A percentile compares a stretch with the other conserved stretches of the same genome.
These are phyloP conservation scores for Calonectria naviculata DNA, from an alignment of 2,329 filamentous ascomycete species.

Conservation along the genomic window DNA sequence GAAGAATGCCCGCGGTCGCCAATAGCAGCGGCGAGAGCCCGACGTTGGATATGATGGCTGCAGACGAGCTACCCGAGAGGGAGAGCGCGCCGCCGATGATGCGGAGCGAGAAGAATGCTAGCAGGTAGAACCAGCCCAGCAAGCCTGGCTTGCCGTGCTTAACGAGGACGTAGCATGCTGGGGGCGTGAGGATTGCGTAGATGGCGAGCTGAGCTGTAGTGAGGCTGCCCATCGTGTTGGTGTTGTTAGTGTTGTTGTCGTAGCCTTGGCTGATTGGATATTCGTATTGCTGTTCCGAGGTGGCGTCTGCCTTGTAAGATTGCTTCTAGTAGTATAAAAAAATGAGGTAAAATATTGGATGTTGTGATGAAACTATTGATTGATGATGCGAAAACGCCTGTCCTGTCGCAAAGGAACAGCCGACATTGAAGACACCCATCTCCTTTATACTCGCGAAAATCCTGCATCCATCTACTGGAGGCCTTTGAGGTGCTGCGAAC, in stretches of 20 bases:
- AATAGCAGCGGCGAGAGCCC: slow-evolving; percentile 52
- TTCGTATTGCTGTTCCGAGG: not conserved
- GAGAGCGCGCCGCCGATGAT: slow-evolving; percentile 47
- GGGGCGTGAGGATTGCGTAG: slow-evolving; percentile 46
- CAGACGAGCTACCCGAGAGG: slow-evolving; percentile 40
- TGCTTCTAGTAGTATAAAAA: no score
- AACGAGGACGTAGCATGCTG: slow-evolving; percentile 44
- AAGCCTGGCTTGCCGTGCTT: slow-evolving; percentile 48
- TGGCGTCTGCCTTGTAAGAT: no score
- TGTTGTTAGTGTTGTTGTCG: not conserved
- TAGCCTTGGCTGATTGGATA: not conserved
- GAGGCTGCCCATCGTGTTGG: slow-evolving; percentile 24
- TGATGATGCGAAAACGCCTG: not conserved
- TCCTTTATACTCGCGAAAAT: not conserved
- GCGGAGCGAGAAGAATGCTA: slow-evolving; percentile 49
- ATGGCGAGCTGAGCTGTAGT: slow-evolving; percentile 46
- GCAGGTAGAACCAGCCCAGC: slow-evolving; percentile 52
- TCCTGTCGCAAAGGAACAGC: not conserved
- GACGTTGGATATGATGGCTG: slow-evolving; percentile 49
- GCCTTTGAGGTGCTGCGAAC: not conserved
- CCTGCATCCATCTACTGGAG: not conserved
- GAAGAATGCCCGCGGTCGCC: slow-evolving; percentile 44
- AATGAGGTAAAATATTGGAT: not conserved
- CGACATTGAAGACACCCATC: not conserved
- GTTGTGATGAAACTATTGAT: not conserved